A percentile compares a stretch with the other conserved stretches of the same genome.
These are phyloP conservation scores for Cytospora piceae DNA, from an alignment of 2,329 filamentous ascomycete genomes.

Conservation along the genomic window DNA sequence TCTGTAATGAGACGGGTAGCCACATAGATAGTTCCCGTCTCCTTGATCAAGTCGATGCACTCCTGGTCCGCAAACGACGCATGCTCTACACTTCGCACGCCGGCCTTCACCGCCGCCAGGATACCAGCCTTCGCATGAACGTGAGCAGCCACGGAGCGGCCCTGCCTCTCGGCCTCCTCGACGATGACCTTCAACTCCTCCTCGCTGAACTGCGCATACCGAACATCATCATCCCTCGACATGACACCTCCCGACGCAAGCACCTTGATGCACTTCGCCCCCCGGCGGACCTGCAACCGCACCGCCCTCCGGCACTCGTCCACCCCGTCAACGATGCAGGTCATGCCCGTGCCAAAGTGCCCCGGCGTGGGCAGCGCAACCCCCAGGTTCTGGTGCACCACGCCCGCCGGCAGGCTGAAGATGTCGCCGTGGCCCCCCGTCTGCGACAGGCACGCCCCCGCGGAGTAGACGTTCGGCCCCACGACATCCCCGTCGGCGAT, in stretches of 20 bases:
- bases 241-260: constrained; percentile 46
- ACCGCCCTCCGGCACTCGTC: constrained; percentile 47
- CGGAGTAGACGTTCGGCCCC: constrained; percentile 41
- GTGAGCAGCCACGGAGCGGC: constrained; percentile 45
- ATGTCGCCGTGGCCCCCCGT: constrained; percentile 43
- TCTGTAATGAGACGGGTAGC: constrained; percentile 45
- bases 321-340: constrained; percentile 43
- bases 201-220: constrained; percentile 45
- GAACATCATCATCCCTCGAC: constrained; percentile 45
- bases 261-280: constrained; percentile 47
- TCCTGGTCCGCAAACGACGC: constrained; percentile 47
- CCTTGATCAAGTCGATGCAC: constrained; percentile 44
- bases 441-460: constrained; percentile 41
- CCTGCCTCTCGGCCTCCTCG: constrained; percentile 42
- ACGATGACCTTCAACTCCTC: constrained; percentile 46
- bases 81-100: constrained; percentile 46
- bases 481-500: constrained; percentile 40
- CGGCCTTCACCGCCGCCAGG: constrained; percentile 42
- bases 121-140: constrained; percentile 48
- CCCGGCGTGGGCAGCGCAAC: constrained; percentile 39
- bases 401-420: constrained; percentile 41
- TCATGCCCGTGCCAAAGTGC: constrained; percentile 36
- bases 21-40: constrained; percentile 43
- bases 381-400: constrained; percentile 42
- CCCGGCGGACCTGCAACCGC: constrained; percentile 45